Evolutionary conservation across 148 eudicot species (phyloP).

Genomic region (Fallopia convolvulus): DNA sequence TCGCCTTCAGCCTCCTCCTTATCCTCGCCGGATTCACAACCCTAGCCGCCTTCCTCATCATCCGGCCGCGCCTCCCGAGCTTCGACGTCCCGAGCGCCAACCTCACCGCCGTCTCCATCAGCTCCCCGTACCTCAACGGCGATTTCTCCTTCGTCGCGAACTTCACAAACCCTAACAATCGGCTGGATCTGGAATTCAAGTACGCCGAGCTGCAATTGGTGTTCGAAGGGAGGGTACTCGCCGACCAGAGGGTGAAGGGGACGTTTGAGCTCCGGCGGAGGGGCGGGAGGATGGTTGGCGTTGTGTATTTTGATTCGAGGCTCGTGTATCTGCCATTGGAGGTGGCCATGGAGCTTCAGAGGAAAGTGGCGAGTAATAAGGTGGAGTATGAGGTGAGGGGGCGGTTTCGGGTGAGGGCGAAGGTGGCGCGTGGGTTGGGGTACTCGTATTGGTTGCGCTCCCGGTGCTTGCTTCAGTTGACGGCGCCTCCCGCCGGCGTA

Average conservation of each 20-base stretch:
- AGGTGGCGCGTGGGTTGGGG: slow-evolving; percentile 19
- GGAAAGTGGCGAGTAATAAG: slow-evolving; percentile 40
- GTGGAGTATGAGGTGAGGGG: slow-evolving; percentile 38
- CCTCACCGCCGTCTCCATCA: slow-evolving; percentile 61
- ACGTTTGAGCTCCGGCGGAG: slow-evolving; percentile 42
- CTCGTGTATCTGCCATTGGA: slow-evolving; percentile 42
- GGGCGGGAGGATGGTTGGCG: slow-evolving; percentile 31
- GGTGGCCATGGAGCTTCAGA: slow-evolving; percentile 37
- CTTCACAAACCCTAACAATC: slow-evolving; percentile 72
- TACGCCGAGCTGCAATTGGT: slow-evolving; percentile 43
- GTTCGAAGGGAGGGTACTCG: slow-evolving; percentile 49
- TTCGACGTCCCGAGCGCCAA: slow-evolving; percentile 67
- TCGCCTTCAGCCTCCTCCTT: slow-evolving; percentile 53
- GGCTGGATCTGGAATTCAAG: slow-evolving; percentile 52
- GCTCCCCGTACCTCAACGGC: slow-evolving; percentile 59
- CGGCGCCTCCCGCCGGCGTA: slow-evolving; percentile 50
- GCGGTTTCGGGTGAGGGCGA: slow-evolving; percentile 37
- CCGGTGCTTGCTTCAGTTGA: slow-evolving; percentile 46
- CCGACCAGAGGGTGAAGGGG: slow-evolving; percentile 34
- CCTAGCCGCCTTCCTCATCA: slow-evolving; percentile 40
- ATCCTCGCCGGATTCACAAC: slow-evolving; percentile 62
- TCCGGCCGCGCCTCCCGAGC: slow-evolving; percentile 55
- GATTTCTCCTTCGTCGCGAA: slow-evolving; percentile 69
- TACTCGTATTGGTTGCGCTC: slow-evolving; percentile 43
- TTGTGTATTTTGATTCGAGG: slow-evolving; percentile 48